phyloP scores from a whole-genome alignment of 1,284 basidiomycete genomes.

The Malassezia brasiliensis region DNA sequence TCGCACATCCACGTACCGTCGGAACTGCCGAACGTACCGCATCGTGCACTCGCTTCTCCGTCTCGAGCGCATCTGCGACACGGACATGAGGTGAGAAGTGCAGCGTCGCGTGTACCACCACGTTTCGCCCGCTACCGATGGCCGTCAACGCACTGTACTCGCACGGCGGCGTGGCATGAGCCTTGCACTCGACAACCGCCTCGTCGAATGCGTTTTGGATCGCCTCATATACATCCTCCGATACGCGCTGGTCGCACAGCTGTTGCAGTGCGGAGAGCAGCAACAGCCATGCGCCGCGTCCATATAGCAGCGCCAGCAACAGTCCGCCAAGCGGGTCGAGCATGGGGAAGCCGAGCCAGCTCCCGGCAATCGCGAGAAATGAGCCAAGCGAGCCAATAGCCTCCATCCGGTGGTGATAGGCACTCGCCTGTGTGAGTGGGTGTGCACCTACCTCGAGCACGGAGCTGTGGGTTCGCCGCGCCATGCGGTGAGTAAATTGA shows the following conservation, averaged over 20 bases:
- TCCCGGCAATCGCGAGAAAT: constrained; percentile 54
- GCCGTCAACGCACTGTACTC: neutral
- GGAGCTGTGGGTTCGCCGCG: constrained; percentile 75
- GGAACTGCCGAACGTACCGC: neutral
- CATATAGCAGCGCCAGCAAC: constrained; percentile 76
- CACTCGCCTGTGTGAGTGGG: constrained; percentile 23
- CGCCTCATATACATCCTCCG: constrained; percentile 54
- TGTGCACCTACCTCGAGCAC: constrained; percentile 65
- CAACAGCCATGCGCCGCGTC: constrained; percentile 69
- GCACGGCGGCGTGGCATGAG: neutral
- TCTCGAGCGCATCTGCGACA: neutral
- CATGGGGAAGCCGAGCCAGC: constrained; percentile 70
- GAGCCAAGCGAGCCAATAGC: constrained; percentile 33
- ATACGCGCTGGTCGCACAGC: constrained; percentile 73
- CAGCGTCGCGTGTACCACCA: constrained; percentile 4
- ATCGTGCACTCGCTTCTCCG: neutral
- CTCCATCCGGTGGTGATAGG: constrained; percentile 80
- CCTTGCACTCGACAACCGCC: constrained; percentile 7
- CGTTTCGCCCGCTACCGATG: constrained; percentile 1
- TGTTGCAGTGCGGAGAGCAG: constrained; percentile 67
- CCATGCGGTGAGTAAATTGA: constrained; percentile 56
- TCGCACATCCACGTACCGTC: neutral
- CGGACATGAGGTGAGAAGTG: neutral
- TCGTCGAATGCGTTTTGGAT: constrained; percentile 54
- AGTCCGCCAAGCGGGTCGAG: constrained; percentile 89